Evolutionary conservation across 305 asterid genomes (phyloP).

Genomic region (Coffea humblotiana): DNA sequence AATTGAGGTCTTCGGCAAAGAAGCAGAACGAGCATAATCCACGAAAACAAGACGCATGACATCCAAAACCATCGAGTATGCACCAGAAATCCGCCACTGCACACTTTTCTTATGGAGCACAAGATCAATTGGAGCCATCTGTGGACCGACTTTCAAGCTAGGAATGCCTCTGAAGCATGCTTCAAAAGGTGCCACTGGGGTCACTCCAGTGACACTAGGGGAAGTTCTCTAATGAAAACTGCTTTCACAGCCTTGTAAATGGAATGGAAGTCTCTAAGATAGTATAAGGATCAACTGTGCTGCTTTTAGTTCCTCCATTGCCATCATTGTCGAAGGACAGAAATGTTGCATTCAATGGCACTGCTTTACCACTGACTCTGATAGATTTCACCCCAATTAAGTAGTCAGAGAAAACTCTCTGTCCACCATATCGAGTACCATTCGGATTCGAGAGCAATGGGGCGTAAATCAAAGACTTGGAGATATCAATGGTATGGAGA

Average conservation of each 20-base stretch:
- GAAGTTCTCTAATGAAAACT: slow-evolving; percentile 16
- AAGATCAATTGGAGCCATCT: slow-evolving; percentile 1
- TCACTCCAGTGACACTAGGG: slow-evolving; percentile 6
- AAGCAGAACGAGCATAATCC: neutral
- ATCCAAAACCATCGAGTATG: slow-evolving; percentile 4
- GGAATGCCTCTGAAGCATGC: slow-evolving; percentile 19
- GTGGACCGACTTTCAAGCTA: neutral
- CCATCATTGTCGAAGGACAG: slow-evolving; percentile 14
- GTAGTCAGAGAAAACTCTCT: slow-evolving; percentile 14
- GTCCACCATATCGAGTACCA: neutral
- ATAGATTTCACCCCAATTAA: slow-evolving; percentile 27
- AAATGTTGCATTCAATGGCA: slow-evolving; percentile 16
- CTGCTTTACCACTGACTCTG: slow-evolving; percentile 8
- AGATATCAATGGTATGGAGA: neutral
- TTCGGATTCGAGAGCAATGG: slow-evolving; percentile 7
- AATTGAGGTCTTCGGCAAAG: neutral
- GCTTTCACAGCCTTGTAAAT: slow-evolving; percentile 20
- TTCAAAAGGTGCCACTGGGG: slow-evolving; percentile 24
- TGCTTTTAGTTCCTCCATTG: slow-evolving; percentile 22
- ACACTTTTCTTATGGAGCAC: neutral
- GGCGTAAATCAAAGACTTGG: slow-evolving; percentile 4
- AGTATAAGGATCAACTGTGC: slow-evolving; percentile 31
- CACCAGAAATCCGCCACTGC: slow-evolving; percentile 6
- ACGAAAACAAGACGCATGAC: slow-evolving; percentile 12
- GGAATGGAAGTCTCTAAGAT: slow-evolving; percentile 18